Base-by-base conservation (phyloP, 495 filamentous ascomycete species). In the Arthonia radiata region DNA sequence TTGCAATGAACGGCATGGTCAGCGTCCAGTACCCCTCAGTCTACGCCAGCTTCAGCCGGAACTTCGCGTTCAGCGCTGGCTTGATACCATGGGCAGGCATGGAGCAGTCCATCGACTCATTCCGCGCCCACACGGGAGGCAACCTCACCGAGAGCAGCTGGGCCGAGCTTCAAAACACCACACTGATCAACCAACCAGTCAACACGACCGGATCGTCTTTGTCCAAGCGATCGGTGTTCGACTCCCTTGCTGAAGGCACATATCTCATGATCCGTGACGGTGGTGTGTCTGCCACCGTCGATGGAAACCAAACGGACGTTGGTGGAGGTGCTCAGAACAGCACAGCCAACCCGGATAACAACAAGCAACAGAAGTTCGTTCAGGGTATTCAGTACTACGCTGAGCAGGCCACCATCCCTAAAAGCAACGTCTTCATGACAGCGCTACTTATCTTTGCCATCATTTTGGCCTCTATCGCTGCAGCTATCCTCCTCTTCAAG, bases 1-100 rank as follows among this genome's bases (percentile, higher is more conserved):
- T 97, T 48, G 82, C 86, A 12, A 72, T 81, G 54, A 92, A 82
- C 43, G 86, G 86, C 29, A 93, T 94, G 86, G 48, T 93, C 43
- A 83, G 73, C 34, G 80, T 81, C 37, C 63, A 69, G 37, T 80
- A 90, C 39, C 86, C 86, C 4, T 46, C 63, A 15, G 65, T 94
- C 15, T 94, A 94, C 48, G 59, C 65, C 31, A 81, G 68, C 41
- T 97, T 90, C 45, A 47, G 75, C 22, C 72, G 71, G 49, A 97
- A 94, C 46, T 97, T 97, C 48, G 80, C 59, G 21, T 97, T 92
- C 56, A 81, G 77, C 34, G 72, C 70, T 15, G 83, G 82, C 13
- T 43, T 93, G 33, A 59, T 97, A 25, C 62, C 71, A 3, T 92
- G 83, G 81, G 62, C 54, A 21, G 43, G 53, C 25, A 66, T 94